Conservation (phyloP, 352 stramenopile species). For the Saprolegnia parasitica region DNA sequence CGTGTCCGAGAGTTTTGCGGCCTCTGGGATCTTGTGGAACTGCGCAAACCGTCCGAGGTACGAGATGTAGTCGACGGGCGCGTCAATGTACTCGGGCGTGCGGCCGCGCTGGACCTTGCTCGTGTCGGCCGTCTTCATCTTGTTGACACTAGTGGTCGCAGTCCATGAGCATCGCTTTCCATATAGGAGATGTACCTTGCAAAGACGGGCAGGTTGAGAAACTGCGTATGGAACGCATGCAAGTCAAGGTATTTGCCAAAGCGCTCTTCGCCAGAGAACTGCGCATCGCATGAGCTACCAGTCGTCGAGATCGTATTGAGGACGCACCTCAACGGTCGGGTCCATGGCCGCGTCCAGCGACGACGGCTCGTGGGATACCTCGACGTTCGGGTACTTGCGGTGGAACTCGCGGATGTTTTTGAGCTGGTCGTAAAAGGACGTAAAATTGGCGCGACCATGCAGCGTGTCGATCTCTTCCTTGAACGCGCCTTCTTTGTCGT, state of each 20-base stretch:
- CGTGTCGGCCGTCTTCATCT: constrained; percentile 17
- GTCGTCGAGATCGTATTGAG: background rate
- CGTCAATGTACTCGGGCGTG: constrained; percentile 28
- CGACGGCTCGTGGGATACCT: constrained; percentile 55
- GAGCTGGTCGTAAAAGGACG: constrained; percentile 86
- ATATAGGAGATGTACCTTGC: constrained; percentile 33
- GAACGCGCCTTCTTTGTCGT: constrained; percentile 78
- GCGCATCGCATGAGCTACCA: constrained; percentile 10
- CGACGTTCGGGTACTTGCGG: constrained; percentile 73
- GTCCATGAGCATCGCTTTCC: background rate
- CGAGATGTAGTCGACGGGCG: constrained; percentile 63
- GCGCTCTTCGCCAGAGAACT: constrained; percentile 86
- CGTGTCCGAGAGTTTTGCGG: constrained; percentile 51
- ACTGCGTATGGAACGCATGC: constrained; percentile 75
- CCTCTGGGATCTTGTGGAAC: constrained; percentile 50
- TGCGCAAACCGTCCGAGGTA: constrained; percentile 65
- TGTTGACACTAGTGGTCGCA: constrained; percentile 6
- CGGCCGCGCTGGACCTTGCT: constrained; percentile 12
- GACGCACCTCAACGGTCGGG: constrained; percentile 49
- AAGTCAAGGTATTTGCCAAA: constrained; percentile 89
- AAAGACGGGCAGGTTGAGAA: constrained; percentile 68
- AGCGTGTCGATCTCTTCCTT: constrained; percentile 72
- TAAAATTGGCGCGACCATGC: constrained; percentile 72
- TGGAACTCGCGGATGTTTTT: constrained; percentile 82
- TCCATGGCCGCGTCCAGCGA: constrained; percentile 54